Evolutionary conservation across 139 green algal genomes (phyloP), one percentile per base, ranked within the genome.

Genomic region (Desmodesmus armatus): DNA sequence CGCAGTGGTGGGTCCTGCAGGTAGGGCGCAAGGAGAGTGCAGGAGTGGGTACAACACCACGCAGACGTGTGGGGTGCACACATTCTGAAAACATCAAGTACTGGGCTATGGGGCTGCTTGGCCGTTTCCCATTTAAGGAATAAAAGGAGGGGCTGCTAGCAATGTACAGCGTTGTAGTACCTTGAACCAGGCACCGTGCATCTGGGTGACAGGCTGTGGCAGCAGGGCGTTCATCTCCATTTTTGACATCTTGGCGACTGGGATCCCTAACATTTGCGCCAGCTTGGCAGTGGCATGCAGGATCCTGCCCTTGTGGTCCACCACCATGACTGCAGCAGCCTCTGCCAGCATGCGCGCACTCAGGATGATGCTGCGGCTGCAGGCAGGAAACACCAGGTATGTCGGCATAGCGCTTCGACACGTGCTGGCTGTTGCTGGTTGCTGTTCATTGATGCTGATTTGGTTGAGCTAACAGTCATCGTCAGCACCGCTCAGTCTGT

Each of bases 181-280:
- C 87, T 74, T 85, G n/a, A 92, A 51, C 73, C 75, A 92, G 31
- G 84, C 87, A 7, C 31, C 58, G 33, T 90, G 86, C 79, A 92
- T 79, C 44, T 82, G 39, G 66, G 51, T 75, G 80, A 72, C 89
- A 43, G 89, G 86, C 33, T 83, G 63, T 58, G 86, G 83, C 78
- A 92, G 35, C 44, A 92, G 72, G 35, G 76, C 27, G 21, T 80
- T 71, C 4, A 92, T 44, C 6, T 80, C 43, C 78, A 91, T 82
- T 43, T 60, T 78, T 0, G 29, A 11, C 33, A 91, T 35, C 39
- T 80, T 55, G 29, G 43, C 40, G 11, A 70, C 31, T 19, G 84
- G 21, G 55, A 82, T 82, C 15, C 88, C 88, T 67, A 91, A 67
- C 80, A 88, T 58, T 0, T 5, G 29, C 0, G 74, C 80, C 39